A percentile compares a stretch with the other conserved stretches of the same genome.
phyloP scores from a whole-genome alignment of 345 rosid species.

The Streptanthus diversifolius region DNA sequence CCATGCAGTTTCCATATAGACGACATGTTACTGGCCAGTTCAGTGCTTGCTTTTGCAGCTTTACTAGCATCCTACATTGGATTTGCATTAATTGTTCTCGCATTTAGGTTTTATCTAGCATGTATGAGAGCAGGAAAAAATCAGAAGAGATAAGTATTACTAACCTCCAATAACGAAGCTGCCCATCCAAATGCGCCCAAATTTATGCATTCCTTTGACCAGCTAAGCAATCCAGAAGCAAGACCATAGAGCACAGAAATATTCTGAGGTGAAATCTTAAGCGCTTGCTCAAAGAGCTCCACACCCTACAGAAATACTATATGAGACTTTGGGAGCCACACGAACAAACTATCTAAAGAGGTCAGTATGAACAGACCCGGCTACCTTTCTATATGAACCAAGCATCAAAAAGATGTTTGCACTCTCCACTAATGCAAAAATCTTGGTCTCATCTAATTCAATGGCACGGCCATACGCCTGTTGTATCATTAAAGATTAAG shows the following conservation, averaged over 20 bases:
- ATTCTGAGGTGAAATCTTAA: constrained; percentile 69
- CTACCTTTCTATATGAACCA: constrained; percentile 86
- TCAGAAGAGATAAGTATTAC: constrained; percentile 13
- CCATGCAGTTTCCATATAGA: constrained; percentile 87
- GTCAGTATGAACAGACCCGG: not conserved
- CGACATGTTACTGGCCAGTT: constrained; percentile 60
- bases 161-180: constrained; percentile 82
- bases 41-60: constrained; percentile 47
- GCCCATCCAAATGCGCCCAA: constrained; percentile 87
- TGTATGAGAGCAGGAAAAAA: not conserved
- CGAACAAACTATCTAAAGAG: constrained; percentile 2
- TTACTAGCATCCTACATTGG: constrained; percentile 64
- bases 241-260: constrained; percentile 76
- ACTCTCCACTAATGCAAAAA: constrained; percentile 76
- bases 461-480: constrained; percentile 88
- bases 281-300: constrained; percentile 74
- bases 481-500: constrained; percentile 3
- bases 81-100: not conserved
- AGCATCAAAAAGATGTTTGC: constrained; percentile 89
- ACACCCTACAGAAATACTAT: constrained; percentile 56
- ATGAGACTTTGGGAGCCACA: constrained; percentile 16
- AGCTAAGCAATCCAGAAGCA: constrained; percentile 76
- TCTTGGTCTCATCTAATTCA: constrained; percentile 68
- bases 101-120: not conserved
- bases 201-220: constrained; percentile 77